These are phyloP conservation scores for Penicillium aurantiogriseum DNA, from an alignment of 2,329 filamentous ascomycete genomes.

Conservation along the genomic window DNA sequence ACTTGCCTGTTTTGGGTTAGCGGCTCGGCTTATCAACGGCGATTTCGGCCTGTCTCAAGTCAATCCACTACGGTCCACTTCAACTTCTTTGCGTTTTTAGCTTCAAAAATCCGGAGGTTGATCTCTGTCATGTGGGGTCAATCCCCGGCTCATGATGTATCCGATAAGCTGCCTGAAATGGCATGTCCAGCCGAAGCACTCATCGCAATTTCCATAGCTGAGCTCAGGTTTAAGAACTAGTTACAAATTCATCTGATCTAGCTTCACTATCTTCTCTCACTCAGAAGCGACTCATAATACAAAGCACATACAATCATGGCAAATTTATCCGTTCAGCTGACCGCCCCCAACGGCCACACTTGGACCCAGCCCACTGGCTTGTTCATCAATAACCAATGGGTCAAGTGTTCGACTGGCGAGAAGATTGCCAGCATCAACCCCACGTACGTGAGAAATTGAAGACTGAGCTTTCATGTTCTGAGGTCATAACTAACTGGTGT, in stretches of 20 bases:
- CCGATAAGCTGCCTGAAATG: neutral
- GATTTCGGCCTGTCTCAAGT: neutral
- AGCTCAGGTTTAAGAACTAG: neutral
- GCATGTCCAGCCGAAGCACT: slow-evolving; percentile 9
- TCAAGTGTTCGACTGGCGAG: slow-evolving; percentile 37
- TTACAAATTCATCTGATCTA: neutral
- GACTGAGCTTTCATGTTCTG: neutral
- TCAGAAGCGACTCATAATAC: neutral
- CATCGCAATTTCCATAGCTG: neutral
- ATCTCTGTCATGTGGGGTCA: neutral
- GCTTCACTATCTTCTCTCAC: slow-evolving; percentile 7
- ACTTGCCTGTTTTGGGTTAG: slow-evolving; percentile 23
- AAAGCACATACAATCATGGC: slow-evolving; percentile 14
- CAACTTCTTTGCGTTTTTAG: neutral
- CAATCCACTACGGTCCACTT: neutral
- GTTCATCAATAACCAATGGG: slow-evolving; percentile 48
- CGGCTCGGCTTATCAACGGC: neutral
- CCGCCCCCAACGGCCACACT: slow-evolving; percentile 39
- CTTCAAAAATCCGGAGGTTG: neutral
- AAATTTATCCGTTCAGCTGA: slow-evolving; percentile 35
- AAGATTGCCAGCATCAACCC: slow-evolving; percentile 40
- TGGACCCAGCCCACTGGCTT: slow-evolving; percentile 43
- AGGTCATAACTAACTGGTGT: neutral
- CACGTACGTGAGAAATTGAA: slow-evolving; percentile 16
- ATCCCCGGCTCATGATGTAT: neutral